These are phyloP conservation scores for Sisymbrium irio DNA, from an alignment of 345 rosid species.

Conservation along the genomic window DNA sequence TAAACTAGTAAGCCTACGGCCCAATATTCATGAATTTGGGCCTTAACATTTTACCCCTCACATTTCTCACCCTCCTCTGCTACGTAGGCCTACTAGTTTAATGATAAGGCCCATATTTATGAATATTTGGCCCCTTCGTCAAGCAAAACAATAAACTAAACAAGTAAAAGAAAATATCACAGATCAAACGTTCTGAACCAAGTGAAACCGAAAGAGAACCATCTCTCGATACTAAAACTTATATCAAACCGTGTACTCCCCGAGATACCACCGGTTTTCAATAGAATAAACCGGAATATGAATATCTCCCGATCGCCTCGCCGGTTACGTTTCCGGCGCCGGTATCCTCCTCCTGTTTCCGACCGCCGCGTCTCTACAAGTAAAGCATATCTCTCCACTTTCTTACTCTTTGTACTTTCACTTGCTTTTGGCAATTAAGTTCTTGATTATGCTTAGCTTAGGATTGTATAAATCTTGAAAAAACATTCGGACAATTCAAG, in stretches of 20 bases:
- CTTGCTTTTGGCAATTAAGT: neutral
- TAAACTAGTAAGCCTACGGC: neutral
- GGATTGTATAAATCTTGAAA: neutral
- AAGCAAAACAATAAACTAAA: neutral
- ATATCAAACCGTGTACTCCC: neutral
- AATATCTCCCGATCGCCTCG: neutral
- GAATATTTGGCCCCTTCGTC: no score
- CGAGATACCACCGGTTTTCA: neutral
- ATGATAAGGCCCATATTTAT: no score
- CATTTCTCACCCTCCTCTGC: neutral
- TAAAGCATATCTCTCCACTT: neutral
- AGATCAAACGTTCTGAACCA: neutral
- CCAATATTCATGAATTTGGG: neutral
- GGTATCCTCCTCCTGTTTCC: neutral
- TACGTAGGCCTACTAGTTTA: no score
- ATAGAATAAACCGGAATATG: neutral
- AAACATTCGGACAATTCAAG: neutral
- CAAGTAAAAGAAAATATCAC: neutral
- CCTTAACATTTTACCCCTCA: neutral
- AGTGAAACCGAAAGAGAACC: neutral
- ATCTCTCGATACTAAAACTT: neutral
- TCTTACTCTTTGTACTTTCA: neutral
- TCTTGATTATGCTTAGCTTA: neutral
- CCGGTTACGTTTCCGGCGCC: conserved; percentile 1
- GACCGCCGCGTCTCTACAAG: neutral